Evolutionary conservation across 1,284 basidiomycete species (phyloP), one percentile per base, ranked within the genome.

Genomic region (Sparassis latifolia): DNA sequence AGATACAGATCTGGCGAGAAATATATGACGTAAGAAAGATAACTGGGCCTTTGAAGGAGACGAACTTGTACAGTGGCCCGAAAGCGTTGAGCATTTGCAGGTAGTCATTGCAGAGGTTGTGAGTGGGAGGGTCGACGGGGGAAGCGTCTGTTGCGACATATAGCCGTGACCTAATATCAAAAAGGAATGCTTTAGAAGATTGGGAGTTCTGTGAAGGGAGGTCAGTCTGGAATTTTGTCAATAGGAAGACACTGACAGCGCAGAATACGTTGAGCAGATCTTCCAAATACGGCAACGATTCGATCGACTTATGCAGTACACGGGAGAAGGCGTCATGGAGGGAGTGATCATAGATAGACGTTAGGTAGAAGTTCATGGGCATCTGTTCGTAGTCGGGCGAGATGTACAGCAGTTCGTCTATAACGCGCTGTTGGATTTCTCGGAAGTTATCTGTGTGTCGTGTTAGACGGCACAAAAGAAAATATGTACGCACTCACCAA

Each of bases 91-190:
- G 78, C 73, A 93, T 92, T 48, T 86, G 82, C 20, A 97, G 76
- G 62, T 96, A 98, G 61, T 97, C 94, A 58, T 86, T 92, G 60
- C 92, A 94, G 27, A 95, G 75, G 55, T 88, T 89, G 59, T 93
- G 89, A 2, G 90, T 93, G 1, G 86, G 84, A 49, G 86, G 79
- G 65, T 97, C 95, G 31, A 97, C 90, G 0, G 96, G 92, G 0
- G 91, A 92, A 20, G 88, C 85, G 64, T 99, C 96, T 4, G 94
- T 93, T 1, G 93, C 93, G 27, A 98, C 78, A 60, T 94, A 96
- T 33, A 98, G 76, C 48, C 92, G 79, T 20, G 92, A 92, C 4
- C 79, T 79, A 3, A 84, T 83, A 65, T 99, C 96, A 61, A 97
- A 97, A 9, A 98, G 69, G 66, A 95, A 97, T 0, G 91, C 89